Conservation (phyloP, 179 eudicot genomes). For the Sideroxylon spinosum region DNA sequence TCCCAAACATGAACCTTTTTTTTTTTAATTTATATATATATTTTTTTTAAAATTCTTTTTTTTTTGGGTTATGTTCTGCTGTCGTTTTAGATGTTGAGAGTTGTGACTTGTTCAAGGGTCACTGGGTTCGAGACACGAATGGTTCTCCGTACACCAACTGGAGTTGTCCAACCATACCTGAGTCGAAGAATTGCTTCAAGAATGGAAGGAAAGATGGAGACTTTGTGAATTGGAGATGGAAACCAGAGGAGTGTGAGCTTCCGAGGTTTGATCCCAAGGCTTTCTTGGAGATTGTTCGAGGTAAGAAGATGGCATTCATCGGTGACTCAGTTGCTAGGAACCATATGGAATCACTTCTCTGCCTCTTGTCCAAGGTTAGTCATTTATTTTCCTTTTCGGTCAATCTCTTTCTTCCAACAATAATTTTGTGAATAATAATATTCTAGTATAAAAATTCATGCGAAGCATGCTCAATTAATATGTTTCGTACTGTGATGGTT, state of each 20-base stretch:
- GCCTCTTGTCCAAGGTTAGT: constrained; percentile 59
- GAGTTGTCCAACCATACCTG: constrained; percentile 55
- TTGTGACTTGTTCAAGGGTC: constrained; percentile 55
- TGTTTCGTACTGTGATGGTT: too few species aligned
- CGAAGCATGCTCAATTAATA: not conserved
- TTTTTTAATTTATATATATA: too few species aligned
- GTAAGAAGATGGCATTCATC: constrained; percentile 51
- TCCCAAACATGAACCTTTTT: not conserved
- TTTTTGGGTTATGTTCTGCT: not conserved
- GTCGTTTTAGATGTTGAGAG: constrained; percentile 1
- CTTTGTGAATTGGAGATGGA: constrained; percentile 66
- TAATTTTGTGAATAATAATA: too few species aligned
- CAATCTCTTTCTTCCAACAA: not conserved
- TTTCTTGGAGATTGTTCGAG: constrained; percentile 38
- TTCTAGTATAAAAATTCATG: not conserved
- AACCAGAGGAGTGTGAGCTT: constrained; percentile 52
- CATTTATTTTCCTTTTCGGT: not conserved
- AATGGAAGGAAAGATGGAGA: constrained; percentile 55
- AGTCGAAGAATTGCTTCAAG: constrained; percentile 51
- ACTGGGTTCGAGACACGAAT: constrained; percentile 42
- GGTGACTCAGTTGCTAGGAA: constrained; percentile 74
- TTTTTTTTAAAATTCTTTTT: too few species aligned
- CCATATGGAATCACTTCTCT: constrained; percentile 69
- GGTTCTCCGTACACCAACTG: constrained; percentile 39
- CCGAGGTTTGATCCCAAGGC: constrained; percentile 41